Conservation (phyloP, 1,284 basidiomycete species). For the Leccinum holopus region DNA sequence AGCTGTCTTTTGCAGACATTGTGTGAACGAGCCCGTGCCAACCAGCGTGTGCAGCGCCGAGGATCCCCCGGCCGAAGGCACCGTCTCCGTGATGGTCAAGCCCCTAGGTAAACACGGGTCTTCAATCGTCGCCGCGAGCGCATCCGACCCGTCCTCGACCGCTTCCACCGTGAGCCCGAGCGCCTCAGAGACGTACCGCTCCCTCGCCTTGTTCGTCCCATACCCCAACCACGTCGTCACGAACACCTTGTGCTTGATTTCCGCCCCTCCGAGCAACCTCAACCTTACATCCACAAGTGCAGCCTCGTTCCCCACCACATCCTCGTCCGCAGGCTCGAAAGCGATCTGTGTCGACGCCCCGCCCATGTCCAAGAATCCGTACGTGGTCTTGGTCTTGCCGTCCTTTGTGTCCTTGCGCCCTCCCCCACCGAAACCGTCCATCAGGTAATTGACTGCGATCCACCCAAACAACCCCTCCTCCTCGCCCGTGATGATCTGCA, state of each 20-base stretch:
- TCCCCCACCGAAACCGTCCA: conserved; percentile 86
- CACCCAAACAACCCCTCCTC: conserved; percentile 98
- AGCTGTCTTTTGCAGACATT: conserved; percentile 74
- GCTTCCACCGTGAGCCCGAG: conserved; percentile 48
- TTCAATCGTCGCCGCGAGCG: conserved; percentile 55
- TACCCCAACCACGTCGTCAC: conserved; percentile 99
- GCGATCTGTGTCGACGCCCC: conserved; percentile 99
- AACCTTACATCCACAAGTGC: conserved; percentile 82
- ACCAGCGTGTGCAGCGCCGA: conserved; percentile 59
- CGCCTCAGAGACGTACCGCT: conserved; percentile 80
- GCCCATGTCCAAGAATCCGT: conserved; percentile 99
- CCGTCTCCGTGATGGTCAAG: conserved; percentile 57
- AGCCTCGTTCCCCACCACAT: conserved; percentile 38
- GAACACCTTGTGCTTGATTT: conserved; percentile 91
- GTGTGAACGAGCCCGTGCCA: conserved; percentile 89
- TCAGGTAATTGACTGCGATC: conserved; percentile 99
- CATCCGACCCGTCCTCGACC: conserved; percentile 16
- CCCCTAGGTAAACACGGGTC: conserved; percentile 92
- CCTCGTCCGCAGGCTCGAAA: conserved; percentile 76
- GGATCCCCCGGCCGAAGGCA: conserved; percentile 43
- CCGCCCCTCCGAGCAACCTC: conserved; percentile 80
- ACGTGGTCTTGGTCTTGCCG: conserved; percentile 64
- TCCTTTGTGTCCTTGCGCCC: conserved; percentile 36
- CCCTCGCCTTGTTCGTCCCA: conserved; percentile 94
- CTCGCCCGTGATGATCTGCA: conserved; percentile 95